phyloP scores from a whole-genome alignment of 164 flowering plant genomes.

The Pachysandra terminalis region DNA sequence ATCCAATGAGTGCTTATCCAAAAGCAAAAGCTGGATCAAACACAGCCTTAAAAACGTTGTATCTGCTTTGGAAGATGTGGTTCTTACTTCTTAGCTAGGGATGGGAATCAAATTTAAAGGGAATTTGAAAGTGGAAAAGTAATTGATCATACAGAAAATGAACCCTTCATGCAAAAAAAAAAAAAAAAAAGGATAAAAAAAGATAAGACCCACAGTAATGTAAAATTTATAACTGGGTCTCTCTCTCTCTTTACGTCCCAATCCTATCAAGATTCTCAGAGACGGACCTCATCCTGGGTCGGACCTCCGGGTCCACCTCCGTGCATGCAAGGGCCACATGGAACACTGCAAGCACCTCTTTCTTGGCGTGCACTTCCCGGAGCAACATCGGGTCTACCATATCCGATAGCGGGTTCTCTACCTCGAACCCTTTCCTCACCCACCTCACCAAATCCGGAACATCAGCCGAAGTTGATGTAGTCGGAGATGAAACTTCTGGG shows the following conservation, averaged over 20 bases:
- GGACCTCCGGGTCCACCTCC: conserved; percentile 75
- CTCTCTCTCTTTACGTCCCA: conserved; percentile 33
- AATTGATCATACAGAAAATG: too few species aligned
- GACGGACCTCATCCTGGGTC: conserved; percentile 87
- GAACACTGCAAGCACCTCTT: conserved; percentile 69
- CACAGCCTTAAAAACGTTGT: too few species aligned
- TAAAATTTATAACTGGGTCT: too few species aligned
- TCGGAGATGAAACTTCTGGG: conserved; percentile 56
- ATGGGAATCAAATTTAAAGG: too few species aligned
- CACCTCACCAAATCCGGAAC: conserved; percentile 67
- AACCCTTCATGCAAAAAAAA: too few species aligned
- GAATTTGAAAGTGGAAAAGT: too few species aligned
- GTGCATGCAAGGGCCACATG: conserved; percentile 85
- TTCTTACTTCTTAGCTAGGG: too few species aligned
- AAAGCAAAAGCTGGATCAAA: too few species aligned
- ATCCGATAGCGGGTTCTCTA: conserved; percentile 64
- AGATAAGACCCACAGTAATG: too few species aligned
- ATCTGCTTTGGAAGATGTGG: too few species aligned
- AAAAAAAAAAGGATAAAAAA: too few species aligned
- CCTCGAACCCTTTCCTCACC: conserved; percentile 83
- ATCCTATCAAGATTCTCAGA: conserved; percentile 74
- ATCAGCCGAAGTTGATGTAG: conserved; percentile 45
- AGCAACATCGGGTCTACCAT: conserved; percentile 78
- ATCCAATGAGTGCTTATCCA: too few species aligned
- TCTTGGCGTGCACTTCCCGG: conserved; percentile 73